A percentile compares a stretch with the other conserved stretches of the same genome.
phyloP scores from a whole-genome alignment of 305 asterid species.

The Solanum hybrid region DNA sequence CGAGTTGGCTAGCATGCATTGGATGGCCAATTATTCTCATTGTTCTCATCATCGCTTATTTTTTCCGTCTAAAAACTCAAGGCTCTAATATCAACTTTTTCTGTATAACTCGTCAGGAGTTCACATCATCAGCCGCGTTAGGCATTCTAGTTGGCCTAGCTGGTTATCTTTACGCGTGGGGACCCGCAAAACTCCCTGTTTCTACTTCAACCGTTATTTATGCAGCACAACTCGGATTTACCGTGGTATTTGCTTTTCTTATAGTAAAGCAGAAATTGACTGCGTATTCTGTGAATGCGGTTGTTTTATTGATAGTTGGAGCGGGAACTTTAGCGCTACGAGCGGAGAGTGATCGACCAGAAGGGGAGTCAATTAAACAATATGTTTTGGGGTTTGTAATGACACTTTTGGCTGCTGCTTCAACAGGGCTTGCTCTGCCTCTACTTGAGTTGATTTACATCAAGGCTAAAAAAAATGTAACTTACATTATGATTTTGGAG shows the following conservation, averaged over 20 bases:
- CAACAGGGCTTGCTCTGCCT: slow-evolving; percentile 4
- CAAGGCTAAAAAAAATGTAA: slow-evolving; percentile 7
- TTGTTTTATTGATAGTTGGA: slow-evolving; percentile 12
- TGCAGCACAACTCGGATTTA: slow-evolving; percentile 12
- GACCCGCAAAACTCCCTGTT: slow-evolving; percentile 9
- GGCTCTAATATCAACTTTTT: not conserved
- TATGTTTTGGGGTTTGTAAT: slow-evolving; percentile 1
- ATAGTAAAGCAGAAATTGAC: slow-evolving; percentile 18
- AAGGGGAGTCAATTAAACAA: not conserved
- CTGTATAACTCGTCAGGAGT: not conserved
- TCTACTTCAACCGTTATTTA: slow-evolving; percentile 15
- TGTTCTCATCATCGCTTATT: not conserved
- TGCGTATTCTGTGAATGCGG: not conserved
- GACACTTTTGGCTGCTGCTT: slow-evolving; percentile 4
- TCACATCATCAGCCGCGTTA: not conserved
- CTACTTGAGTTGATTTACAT: slow-evolving; percentile 6
- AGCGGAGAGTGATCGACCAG: slow-evolving; percentile 8
- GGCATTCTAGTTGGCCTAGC: slow-evolving; percentile 10
- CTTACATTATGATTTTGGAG: slow-evolving; percentile 14
- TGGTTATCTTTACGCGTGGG: slow-evolving; percentile 11
- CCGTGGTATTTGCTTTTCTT: slow-evolving; percentile 4
- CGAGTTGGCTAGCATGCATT: slow-evolving; percentile 15
- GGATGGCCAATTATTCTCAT: not conserved
- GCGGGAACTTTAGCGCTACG: slow-evolving; percentile 7
- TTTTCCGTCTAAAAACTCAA: not conserved